These are phyloP conservation scores for Fusarium euwallaceae DNA, from an alignment of 2,329 filamentous ascomycete genomes.

Conservation along the genomic window DNA sequence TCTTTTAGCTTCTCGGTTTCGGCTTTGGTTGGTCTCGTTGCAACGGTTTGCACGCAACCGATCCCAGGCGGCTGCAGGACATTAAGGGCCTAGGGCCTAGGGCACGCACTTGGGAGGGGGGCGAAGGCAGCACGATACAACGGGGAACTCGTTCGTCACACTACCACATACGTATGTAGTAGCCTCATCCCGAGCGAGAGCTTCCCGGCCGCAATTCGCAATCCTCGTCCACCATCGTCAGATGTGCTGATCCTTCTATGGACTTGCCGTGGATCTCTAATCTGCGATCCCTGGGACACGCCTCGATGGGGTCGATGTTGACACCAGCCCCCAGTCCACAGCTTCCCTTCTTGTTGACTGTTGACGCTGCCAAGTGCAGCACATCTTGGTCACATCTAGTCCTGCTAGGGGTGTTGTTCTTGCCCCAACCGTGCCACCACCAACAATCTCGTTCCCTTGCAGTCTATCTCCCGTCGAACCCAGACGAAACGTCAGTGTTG, in stretches of 20 bases:
- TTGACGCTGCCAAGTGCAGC: background rate
- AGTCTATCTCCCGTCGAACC: background rate
- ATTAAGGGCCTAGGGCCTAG: constrained; percentile 11
- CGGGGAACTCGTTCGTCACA: constrained; percentile 38
- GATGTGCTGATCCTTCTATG: constrained; percentile 32
- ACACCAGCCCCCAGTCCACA: background rate
- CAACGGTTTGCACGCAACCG: constrained; percentile 23
- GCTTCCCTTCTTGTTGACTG: background rate
- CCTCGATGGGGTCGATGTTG: background rate
- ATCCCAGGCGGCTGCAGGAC: constrained; percentile 26
- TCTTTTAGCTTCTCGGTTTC: constrained; percentile 14
- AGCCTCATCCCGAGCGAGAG: constrained; percentile 32
- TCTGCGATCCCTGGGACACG: constrained; percentile 20
- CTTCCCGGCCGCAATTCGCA: constrained; percentile 31
- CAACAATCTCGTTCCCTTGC: background rate
- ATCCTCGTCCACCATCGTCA: constrained; percentile 18
- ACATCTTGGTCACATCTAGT: background rate
- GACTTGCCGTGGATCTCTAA: constrained; percentile 23
- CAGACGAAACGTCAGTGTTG: background rate
- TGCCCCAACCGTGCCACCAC: background rate
- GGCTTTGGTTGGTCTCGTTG: constrained; percentile 7
- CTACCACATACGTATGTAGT: constrained; percentile 5
- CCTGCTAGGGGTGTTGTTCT: background rate
- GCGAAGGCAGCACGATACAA: constrained; percentile 25
- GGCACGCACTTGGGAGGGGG: constrained; percentile 4